Evolutionary conservation across 1,139 yeast genomes (phyloP).

Genomic region (Entelexis sorbosivorans): DNA sequence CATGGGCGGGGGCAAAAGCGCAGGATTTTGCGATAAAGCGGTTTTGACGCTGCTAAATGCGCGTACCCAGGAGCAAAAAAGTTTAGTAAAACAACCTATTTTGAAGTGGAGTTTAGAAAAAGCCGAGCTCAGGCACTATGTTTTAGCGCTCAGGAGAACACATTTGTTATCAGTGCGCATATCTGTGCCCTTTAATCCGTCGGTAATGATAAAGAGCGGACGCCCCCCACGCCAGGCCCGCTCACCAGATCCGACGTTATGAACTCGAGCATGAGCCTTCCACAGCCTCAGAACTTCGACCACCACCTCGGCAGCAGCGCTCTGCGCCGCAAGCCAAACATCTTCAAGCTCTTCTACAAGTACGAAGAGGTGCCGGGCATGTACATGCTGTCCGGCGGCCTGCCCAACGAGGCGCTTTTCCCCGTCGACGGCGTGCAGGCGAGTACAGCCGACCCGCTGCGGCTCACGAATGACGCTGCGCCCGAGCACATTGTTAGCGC

Average conservation of each 20-base stretch:
- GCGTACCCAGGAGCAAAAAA: conserved; percentile 3
- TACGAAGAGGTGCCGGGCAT: conserved; percentile 59
- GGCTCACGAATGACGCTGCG: conserved; percentile 25
- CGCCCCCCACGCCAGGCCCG: neutral
- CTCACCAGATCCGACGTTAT: neutral
- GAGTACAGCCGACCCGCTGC: conserved; percentile 38
- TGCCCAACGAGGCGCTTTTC: conserved; percentile 24
- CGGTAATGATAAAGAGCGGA: neutral
- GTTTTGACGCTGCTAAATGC: neutral
- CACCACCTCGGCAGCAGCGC: conserved; percentile 65
- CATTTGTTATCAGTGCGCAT: conserved; percentile 7
- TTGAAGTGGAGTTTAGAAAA: conserved; percentile 3
- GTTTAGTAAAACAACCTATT: conserved; percentile 7
- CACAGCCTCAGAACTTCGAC: conserved; percentile 39
- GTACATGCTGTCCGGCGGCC: conserved; percentile 25
- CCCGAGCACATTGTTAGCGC: conserved; percentile 44
- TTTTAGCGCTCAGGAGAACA: conserved; percentile 5
- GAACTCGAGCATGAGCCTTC: neutral
- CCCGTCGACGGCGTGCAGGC: conserved; percentile 22
- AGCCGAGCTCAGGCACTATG: conserved; percentile 4
- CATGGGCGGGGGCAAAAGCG: neutral
- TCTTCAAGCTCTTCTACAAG: conserved; percentile 64
- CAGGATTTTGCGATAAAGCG: conserved; percentile 1
- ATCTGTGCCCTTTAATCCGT: conserved; percentile 2
- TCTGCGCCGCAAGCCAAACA: conserved; percentile 53